These are phyloP conservation scores for Chiua virens DNA, from an alignment of 768 basidiomycete species.

Conservation along the genomic window DNA sequence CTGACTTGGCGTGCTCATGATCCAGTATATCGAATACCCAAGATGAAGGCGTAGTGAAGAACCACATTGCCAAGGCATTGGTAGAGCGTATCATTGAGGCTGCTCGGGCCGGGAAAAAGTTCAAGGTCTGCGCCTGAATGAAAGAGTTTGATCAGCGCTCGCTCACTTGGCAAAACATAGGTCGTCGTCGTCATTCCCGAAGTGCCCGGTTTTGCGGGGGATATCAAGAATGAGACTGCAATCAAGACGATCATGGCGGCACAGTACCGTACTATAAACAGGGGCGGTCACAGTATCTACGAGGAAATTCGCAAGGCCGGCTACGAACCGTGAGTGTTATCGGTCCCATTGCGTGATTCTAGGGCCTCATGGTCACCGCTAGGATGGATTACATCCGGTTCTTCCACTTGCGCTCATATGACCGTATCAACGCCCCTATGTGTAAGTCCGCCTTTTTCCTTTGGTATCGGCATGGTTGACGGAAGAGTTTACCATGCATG, in stretches of 20 bases:
- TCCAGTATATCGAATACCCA: slow-evolving; percentile 75
- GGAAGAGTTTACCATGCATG: background rate
- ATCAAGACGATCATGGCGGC: slow-evolving; percentile 86
- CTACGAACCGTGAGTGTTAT: slow-evolving; percentile 65
- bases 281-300: slow-evolving; percentile 85
- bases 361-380: background rate
- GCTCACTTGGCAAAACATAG: slow-evolving; percentile 36
- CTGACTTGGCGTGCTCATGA: slow-evolving; percentile 7
- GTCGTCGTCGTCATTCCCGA: slow-evolving; percentile 89
- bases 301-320: slow-evolving; percentile 77
- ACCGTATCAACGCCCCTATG: slow-evolving; percentile 80
- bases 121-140: slow-evolving; percentile 52
- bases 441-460: slow-evolving; percentile 37
- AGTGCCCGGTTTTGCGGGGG: slow-evolving; percentile 86
- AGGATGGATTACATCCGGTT: slow-evolving; percentile 87
- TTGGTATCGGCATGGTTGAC: slow-evolving; percentile 24
- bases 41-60: slow-evolving; percentile 66
- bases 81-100: slow-evolving; percentile 87
- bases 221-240: slow-evolving; percentile 63
- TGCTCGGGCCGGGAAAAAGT: slow-evolving; percentile 64
- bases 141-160: background rate
- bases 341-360: background rate
- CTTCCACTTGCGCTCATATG: slow-evolving; percentile 91
- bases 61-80: slow-evolving; percentile 80
- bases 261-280: slow-evolving; percentile 85